phyloP scores from a whole-genome alignment of 106 monocot species.

The Ottelia alismoides region DNA sequence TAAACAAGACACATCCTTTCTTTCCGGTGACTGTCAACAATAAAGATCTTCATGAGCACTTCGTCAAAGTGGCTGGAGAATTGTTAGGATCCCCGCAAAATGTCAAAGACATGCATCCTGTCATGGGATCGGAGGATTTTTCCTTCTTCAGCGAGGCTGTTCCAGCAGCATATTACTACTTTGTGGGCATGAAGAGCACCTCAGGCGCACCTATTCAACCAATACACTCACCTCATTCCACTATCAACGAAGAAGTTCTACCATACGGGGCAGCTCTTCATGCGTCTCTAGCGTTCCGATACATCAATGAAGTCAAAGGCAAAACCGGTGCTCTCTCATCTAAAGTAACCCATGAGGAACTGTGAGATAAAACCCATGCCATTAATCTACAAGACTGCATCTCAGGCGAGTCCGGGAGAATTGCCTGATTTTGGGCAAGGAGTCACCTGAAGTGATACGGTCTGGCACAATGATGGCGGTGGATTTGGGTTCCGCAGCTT shows the following conservation, averaged over 20 bases:
- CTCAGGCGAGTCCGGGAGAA: too few species aligned
- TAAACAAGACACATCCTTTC: constrained; percentile 18
- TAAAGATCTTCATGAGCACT: constrained; percentile 40
- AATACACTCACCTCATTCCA: constrained; percentile 41
- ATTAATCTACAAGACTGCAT: too few species aligned
- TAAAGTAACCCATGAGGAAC: constrained; percentile 31
- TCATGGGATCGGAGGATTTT: constrained; percentile 88
- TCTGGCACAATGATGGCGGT: too few species aligned
- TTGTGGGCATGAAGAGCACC: constrained; percentile 39
- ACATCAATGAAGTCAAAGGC: constrained; percentile 13
- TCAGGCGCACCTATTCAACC: constrained; percentile 3
- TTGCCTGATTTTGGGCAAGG: too few species aligned
- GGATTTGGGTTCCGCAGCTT: too few species aligned
- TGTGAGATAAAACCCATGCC: constrained; percentile 14
- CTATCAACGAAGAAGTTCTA: constrained; percentile 46
- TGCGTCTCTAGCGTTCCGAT: constrained; percentile 41
- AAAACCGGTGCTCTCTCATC: not conserved
- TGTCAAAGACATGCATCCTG: constrained; percentile 21
- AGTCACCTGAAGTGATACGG: too few species aligned
- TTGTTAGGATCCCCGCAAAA: constrained; percentile 32
- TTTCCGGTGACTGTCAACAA: constrained; percentile 60
- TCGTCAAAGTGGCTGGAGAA: constrained; percentile 34
- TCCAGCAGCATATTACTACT: constrained; percentile 65
- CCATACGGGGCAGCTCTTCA: constrained; percentile 76
- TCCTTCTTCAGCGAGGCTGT: constrained; percentile 50